phyloP scores from a whole-genome alignment of 2,329 filamentous ascomycete species.

The Cryphonectria radicalis region DNA sequence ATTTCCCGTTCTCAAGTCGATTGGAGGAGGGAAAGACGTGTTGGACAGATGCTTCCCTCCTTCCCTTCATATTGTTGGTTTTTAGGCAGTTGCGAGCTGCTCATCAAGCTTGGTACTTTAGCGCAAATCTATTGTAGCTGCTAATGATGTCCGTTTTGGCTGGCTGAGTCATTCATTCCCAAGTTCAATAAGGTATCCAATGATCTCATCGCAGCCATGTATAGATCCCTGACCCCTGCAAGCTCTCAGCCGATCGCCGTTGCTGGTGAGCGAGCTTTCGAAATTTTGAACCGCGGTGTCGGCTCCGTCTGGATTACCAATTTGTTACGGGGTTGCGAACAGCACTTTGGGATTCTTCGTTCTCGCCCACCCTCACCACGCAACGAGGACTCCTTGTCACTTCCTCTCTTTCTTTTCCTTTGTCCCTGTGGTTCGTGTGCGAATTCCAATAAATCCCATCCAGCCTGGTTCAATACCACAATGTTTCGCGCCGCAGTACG shows the following conservation, averaged over 20 bases:
- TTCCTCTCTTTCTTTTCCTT: conserved; percentile 26
- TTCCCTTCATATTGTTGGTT: not conserved
- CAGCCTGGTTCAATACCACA: conserved; percentile 18
- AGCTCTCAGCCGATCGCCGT: not conserved
- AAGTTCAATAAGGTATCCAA: not conserved
- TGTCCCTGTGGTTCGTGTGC: conserved; percentile 17
- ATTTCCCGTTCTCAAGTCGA: too few relatives aligned
- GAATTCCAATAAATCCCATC: not conserved
- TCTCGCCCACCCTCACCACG: not conserved
- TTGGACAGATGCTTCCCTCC: too few relatives aligned
- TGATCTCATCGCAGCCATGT: not conserved
- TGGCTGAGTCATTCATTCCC: conserved; percentile 1
- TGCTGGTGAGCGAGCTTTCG: not conserved
- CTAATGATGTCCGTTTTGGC: not conserved
- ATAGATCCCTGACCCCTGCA: conserved; percentile 6
- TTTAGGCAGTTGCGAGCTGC: not conserved
- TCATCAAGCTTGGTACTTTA: not conserved
- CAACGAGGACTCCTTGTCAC: conserved; percentile 7
- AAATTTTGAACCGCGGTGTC: conserved; percentile 10
- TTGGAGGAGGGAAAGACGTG: too few relatives aligned
- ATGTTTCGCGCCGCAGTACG: conserved; percentile 61
- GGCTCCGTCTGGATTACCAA: conserved; percentile 13
- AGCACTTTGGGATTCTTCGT: not conserved
- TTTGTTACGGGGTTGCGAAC: not conserved
- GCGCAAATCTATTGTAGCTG: too few relatives aligned